Base-by-base conservation (phyloP, 371 early-diverging fungal genomes). In the Saksenaea oblongispora region DNA sequence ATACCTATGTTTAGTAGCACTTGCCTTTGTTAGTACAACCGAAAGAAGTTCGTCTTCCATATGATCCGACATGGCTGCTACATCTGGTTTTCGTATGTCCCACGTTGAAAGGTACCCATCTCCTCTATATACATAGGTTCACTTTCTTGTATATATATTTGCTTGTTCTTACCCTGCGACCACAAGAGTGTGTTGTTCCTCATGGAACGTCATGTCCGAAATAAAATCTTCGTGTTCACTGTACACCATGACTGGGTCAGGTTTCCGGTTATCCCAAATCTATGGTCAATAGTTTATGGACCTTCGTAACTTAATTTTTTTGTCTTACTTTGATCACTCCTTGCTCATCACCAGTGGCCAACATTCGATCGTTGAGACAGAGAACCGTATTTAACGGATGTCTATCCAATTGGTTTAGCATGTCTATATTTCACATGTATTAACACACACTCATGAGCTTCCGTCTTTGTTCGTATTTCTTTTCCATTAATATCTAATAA, bases 1-100 rank as follows among this genome's bases (percentile, higher is more conserved):
- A 18, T 7, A 22, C 18, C 0, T 26, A 18, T 10, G 9, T 10
- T 9, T 24, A 22, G 17, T 22, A 31, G 22, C 17, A 56, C 53
- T 57, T 63, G 83, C 84, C 73, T 89, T 91, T 53, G 96, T 84
- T 24, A 94, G 69, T 2, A 78, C 77, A 7, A 96, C 80, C 4
- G 91, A 94, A 53, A 96, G 71, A 41, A 96, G 82, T 67, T 97
- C 98, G 67, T 95, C 97, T 44, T 97, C 98, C 78, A 94, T 91
- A 65, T 94, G 89, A 34, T 91, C 95, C 2, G 95, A 95, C 69
- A 92, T 87, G 41, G 86, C 91, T 17, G 90, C 69, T 10, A 92
- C 88, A 58, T 89, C 84, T 14, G 86, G 79, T 69, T 93, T 94
- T 44, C 96, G 88, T 36, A 93, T 85, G 72, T 98, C 97, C 72